Conservation (phyloP, 768 basidiomycete genomes). For the Trametopsis cervina region DNA sequence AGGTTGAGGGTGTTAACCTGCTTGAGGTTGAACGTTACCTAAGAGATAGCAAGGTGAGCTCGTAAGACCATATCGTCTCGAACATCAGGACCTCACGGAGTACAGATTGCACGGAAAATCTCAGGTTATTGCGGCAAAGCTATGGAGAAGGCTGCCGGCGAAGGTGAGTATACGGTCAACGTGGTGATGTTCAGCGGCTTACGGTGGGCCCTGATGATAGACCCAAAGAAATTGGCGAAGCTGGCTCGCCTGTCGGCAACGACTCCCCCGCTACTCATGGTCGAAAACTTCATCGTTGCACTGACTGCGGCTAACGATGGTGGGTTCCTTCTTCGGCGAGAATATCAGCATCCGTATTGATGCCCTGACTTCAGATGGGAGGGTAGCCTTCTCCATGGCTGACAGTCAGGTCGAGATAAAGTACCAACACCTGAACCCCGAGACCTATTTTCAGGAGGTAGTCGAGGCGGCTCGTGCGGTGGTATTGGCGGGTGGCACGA, state of each 20-base stretch:
- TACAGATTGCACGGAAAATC: constrained; percentile 71
- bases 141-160: constrained; percentile 20
- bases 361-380: constrained; percentile 50
- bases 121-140: constrained; percentile 63
- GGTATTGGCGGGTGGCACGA: constrained; percentile 93
- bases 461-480: constrained; percentile 76
- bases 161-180: constrained; percentile 14
- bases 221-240: constrained; percentile 20
- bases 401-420: constrained; percentile 58
- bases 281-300: constrained; percentile 74
- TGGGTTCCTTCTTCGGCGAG: constrained; percentile 18
- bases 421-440: constrained; percentile 90
- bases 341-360: too few species aligned
- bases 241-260: constrained; percentile 24
- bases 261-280: constrained; percentile 70
- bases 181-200: neutral
- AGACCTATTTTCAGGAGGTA: constrained; percentile 79
- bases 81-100: neutral
- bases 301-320: constrained; percentile 77
- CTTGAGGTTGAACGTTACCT: constrained; percentile 80
- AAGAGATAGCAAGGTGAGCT: constrained; percentile 69
- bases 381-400: constrained; percentile 45
- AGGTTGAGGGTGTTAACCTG: constrained; percentile 70
- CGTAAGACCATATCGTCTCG: constrained; percentile 3
- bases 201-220: constrained; percentile 3